Evolutionary conservation across 2,329 filamentous ascomycete species (phyloP).

Genomic region (Aureobasidium sp.): DNA sequence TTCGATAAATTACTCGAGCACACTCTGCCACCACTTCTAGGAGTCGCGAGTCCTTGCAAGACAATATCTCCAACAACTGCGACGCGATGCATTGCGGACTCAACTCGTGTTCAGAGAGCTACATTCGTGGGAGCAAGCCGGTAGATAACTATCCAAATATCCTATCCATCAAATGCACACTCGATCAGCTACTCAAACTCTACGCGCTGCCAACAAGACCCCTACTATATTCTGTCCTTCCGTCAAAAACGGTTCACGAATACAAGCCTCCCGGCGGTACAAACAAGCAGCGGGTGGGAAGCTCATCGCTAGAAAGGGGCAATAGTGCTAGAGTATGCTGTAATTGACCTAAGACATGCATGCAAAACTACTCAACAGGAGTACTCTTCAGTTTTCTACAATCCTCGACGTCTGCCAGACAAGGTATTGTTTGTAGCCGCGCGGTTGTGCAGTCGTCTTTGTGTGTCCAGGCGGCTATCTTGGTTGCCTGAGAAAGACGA

Average conservation of each 20-base stretch:
- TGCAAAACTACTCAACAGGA: background rate
- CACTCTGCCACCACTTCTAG: background rate
- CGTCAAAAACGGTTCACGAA: background rate
- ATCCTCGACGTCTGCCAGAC: background rate
- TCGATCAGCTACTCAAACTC: background rate
- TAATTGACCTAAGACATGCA: background rate
- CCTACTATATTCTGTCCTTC: background rate
- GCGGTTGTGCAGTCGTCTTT: background rate
- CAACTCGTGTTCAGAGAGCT: background rate
- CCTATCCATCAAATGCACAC: background rate
- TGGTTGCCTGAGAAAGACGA: background rate
- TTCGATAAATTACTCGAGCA: background rate
- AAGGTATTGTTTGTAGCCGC: background rate
- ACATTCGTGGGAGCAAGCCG: background rate
- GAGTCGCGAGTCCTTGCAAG: background rate
- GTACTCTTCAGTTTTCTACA: background rate
- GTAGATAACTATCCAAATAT: background rate
- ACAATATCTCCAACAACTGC: background rate
- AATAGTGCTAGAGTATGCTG: conserved; percentile 1
- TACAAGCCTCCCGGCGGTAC: background rate
- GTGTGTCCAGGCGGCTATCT: background rate
- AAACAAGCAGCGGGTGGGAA: background rate
- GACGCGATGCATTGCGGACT: too few species aligned
- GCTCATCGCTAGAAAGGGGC: background rate
- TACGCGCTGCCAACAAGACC: background rate